Conservation (phyloP, 768 basidiomycete genomes). For the Sarcomyxa edulis region DNA sequence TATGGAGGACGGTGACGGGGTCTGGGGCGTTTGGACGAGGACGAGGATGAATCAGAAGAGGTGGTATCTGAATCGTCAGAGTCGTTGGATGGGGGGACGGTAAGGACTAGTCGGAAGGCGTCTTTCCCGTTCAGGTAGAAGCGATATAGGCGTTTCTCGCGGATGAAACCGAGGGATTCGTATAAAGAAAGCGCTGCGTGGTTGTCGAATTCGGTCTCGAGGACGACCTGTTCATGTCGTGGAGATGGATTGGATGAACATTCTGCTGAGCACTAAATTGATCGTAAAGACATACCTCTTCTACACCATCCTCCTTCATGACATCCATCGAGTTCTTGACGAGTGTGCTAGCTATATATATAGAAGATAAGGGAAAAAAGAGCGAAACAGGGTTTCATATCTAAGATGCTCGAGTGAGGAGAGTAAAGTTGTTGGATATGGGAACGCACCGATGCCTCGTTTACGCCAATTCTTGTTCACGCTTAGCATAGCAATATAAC, state of each 20-base stretch:
- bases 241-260: constrained; percentile 1
- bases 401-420: constrained; percentile 41
- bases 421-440: constrained; percentile 25
- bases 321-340: constrained; percentile 77
- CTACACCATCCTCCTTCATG: constrained; percentile 79
- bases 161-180: constrained; percentile 88
- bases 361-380: constrained; percentile 5
- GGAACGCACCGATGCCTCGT: constrained; percentile 81
- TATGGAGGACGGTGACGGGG: constrained; percentile 20
- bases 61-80: constrained; percentile 27
- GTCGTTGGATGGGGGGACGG: constrained; percentile 39
- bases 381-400: constrained; percentile 15
- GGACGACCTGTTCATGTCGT: constrained; percentile 57
- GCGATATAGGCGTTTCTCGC: constrained; percentile 89
- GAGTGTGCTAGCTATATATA: constrained; percentile 69
- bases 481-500: constrained; percentile 98
- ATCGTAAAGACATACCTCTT: constrained; percentile 55
- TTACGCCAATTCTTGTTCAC: constrained; percentile 82
- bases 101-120: constrained; percentile 78
- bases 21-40: not conserved
- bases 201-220: constrained; percentile 97
- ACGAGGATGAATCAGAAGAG: not conserved
- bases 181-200: constrained; percentile 83
- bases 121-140: constrained; percentile 99
- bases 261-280: constrained; percentile 4